Conservation (phyloP, 108 stramenopile species). For the Aurantiochytrium sp. region DNA sequence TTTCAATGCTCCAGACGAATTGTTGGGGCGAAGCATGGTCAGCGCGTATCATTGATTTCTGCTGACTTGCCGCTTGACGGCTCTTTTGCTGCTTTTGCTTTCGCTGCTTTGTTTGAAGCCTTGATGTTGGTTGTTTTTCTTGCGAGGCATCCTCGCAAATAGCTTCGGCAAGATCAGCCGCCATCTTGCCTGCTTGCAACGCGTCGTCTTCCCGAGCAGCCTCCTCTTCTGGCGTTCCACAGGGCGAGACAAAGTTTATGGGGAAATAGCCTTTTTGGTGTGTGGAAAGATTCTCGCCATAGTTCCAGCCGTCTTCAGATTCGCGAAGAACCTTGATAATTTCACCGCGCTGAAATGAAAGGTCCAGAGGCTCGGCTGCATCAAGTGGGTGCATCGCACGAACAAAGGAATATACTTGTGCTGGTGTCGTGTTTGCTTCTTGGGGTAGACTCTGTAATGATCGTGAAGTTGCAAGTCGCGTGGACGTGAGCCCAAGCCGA, state of each 20-base stretch:
- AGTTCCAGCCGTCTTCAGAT: not conserved
- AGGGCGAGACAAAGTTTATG: not conserved
- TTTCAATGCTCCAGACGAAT: no score
- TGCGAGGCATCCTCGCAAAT: not conserved
- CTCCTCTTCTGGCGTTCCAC: not conserved
- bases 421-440: not conserved
- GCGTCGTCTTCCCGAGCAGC: not conserved
- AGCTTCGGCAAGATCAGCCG: not conserved
- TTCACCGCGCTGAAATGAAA: not conserved
- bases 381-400: not conserved
- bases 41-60: no score
- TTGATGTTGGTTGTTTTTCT: no score
- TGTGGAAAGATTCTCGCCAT: not conserved
- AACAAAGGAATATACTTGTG: not conserved
- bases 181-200: not conserved
- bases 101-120: no score
- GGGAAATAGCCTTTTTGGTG: not conserved
- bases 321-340: not conserved
- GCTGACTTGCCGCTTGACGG: no score
- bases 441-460: no score
- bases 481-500: no score
- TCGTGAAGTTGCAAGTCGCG: no score
- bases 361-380: not conserved
- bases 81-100: no score
- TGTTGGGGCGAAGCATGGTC: no score